Base-by-base conservation (phyloP, 2,329 filamentous ascomycete genomes). In the Byssoonygena ceratinophila region DNA sequence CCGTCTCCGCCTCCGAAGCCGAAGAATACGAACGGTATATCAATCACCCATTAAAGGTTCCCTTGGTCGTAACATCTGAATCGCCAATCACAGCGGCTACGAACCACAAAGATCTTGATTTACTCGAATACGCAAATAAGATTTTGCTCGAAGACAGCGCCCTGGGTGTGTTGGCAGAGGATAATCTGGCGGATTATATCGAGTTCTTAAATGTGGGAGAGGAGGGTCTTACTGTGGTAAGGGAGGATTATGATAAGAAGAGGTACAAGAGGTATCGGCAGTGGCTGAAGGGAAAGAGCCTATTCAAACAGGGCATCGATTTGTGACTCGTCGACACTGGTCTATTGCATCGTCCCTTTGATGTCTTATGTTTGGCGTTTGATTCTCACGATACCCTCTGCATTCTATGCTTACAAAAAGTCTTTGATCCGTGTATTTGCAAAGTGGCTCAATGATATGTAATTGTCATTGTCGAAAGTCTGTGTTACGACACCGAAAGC, bases 181-280 rank as follows among this genome's bases (percentile, higher is more conserved):
- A 85, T 53, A 86, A 89, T 58, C 63, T 84, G 43, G 78, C 78
- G 18, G 80, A 87, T 54, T 96, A 94, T 67, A 74, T 74, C 27
- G 86, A 92, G 56, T 84, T 92, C 62, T 67, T 96, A 52, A 79
- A 77, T 40, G 80, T 92, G 11, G 81, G 79, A 3, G 85, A 92
- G 55, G 87, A 95, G 61, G 87, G 88, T 16, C 71, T 98, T 49
- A 94, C 87, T 1, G 91, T 97, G 12, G 83, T 82, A 1, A 84
- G 90, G 41, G 90, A 94, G 63, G 92, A 97, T 67, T 77, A 82
- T 43, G 77, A 79, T 37, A 97, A 94, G 78, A 96, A 97, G 76
- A 77, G 92, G 60, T 98, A 98, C 69, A 97, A 95, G 71, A 87
- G 90, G 8, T 98, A 98, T 70, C 75, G 84, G 62, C 94, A 96